Evolutionary conservation across 2,329 filamentous ascomycete species (phyloP), one percentile per base, ranked within the genome.

Genomic region (Aureobasidium sp.): DNA sequence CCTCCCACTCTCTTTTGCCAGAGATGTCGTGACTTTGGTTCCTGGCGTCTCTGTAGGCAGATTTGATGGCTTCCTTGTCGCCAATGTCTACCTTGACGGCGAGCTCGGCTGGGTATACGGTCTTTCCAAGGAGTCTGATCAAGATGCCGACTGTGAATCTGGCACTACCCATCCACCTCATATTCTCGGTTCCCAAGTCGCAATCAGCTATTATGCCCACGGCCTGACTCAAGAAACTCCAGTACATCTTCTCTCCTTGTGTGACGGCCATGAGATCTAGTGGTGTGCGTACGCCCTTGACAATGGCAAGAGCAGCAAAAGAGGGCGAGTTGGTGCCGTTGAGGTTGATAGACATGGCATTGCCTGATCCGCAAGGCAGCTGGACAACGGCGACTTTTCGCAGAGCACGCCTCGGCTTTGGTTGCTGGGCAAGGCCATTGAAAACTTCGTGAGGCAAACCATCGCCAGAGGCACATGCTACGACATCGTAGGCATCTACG

Each of bases 381-480:
- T 96, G 90, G 24, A 86, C 87, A 1, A 99, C 85, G 0, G 94
- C 90, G 15, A 97, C 77, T 69, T 87, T 89, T 24, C 80, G 77
- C 64, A 99, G 76, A 0, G 93, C 94, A 61, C 82, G 82, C 35
- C 81, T 79, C 22, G 91, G 91, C 74, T 97, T 89, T 5, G 81
- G 71, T 42, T 91, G 86, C 74, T 85, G 87, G 15, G 84, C 91
- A 35, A 99, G 77, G 0, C 94, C 94, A 71, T 99, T 97, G 78
- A 97, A 96, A 9, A 96, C 88, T 74, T 99, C 94, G 72, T 96
- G 88, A 0, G 91, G 88, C 42, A 96, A 80, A 11, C 94, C 94
- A 69, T 99, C 94, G 5, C 94, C 94, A 0, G 93, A 97, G 71
- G 91, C 94, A 65, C 90, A 90, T 29, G 93, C 85, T 15, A 97